Base-by-base conservation (phyloP, 306 rosid genomes). In the Senna siamea region DNA sequence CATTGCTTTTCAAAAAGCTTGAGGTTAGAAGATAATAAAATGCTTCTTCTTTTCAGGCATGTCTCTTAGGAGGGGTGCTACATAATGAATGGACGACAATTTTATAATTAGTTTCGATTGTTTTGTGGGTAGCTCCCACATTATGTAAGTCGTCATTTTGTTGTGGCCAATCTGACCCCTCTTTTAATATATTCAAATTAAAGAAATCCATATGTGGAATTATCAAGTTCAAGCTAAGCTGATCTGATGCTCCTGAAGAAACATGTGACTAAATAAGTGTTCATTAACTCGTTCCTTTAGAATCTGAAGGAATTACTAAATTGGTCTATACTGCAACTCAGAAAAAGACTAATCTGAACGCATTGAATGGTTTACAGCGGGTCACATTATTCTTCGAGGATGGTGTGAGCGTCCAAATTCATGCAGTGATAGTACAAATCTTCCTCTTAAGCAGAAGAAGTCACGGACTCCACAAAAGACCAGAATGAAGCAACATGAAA, bases 321-420 rank as follows among this genome's bases (percentile, higher is more conserved):
- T n/a, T 22, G 9, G 15, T 59, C 17, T 13, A 50, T 51, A 12
- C 46, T 32, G 7, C 1, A 1, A 51, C 12, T 35, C 37, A 10
- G n/a, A 23, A 7, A 64, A 62, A 66, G 47, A 66, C 65, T 75
- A 51, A 56, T 51, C 44, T 43, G 22, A 57, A 68, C 32, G 51
- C 58, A 78, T 67, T 62, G 67, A 64, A 89, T 76, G 82, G 30
- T 15, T 70, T 80, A 30, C 96, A 94, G 99, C 97, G n/a, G 99
- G 99, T 68, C 99, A 94, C 80, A 79, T 94, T 76, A 82, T 94
- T 79, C 88, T 94, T 51, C 78, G 99, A 72, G 99, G 99, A 61
- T 94, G 98, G 87, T 90, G 90, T 46, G 98, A 90, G 84, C 76
- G 66, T 72, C 74, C 84, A 13, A 79, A 75, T 67, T 32, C 73